Conservation (phyloP, 1,284 basidiomycete genomes). For the Sporisorium iseilematis-ciliati region DNA sequence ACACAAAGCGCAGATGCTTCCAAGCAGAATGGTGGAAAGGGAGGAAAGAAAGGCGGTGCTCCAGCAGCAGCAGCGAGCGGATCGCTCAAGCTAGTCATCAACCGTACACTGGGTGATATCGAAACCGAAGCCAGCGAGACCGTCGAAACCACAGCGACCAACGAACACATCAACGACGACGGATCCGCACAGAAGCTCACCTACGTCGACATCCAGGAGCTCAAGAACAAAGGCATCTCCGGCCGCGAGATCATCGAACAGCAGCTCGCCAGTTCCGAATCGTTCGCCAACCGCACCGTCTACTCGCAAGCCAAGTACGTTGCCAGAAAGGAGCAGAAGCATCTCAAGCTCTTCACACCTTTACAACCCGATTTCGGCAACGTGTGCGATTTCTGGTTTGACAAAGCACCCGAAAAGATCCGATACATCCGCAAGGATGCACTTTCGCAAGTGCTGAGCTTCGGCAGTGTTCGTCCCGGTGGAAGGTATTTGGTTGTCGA, state of each 20-base stretch:
- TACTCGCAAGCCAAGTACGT: conserved; percentile 67
- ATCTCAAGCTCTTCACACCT: conserved; percentile 87
- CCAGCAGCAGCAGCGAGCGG: not conserved
- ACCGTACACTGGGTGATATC: conserved; percentile 52
- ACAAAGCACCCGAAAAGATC: conserved; percentile 76
- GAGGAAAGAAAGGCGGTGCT: conserved; percentile 11
- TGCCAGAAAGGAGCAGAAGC: conserved; percentile 71
- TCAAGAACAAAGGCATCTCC: conserved; percentile 64
- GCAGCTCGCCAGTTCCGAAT: conserved; percentile 55
- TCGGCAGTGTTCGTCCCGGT: conserved; percentile 86
- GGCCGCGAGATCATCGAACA: conserved; percentile 67
- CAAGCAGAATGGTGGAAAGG: conserved; percentile 13
- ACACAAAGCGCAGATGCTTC: not conserved
- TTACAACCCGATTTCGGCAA: conserved; percentile 89
- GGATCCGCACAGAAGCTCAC: conserved; percentile 65
- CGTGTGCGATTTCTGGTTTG: conserved; percentile 88
- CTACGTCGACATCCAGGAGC: conserved; percentile 66
- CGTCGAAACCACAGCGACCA: conserved; percentile 66
- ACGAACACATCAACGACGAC: conserved; percentile 69
- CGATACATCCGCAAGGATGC: conserved; percentile 88
- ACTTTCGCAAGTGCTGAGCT: conserved; percentile 85
- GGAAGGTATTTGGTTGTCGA: conserved; percentile 90
- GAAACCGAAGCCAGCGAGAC: conserved; percentile 46
- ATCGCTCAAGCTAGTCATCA: conserved; percentile 49
- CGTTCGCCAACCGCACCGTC: conserved; percentile 62